Conservation (phyloP, 441 rosid species). For the Eutrema salsugineum region DNA sequence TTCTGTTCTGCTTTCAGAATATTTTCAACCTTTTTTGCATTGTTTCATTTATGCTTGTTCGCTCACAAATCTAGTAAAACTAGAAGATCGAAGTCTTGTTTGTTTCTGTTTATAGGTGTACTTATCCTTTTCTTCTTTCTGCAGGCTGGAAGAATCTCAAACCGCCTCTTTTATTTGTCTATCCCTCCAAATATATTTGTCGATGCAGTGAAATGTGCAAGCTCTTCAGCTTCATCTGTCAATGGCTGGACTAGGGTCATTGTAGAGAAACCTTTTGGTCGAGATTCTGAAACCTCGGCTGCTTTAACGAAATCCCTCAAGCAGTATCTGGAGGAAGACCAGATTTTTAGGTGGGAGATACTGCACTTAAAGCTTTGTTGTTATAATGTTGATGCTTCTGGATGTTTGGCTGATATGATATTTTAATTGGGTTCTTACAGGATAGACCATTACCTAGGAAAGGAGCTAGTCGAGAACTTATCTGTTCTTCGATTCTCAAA, state of each 20-base stretch:
- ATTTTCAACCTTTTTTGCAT: background rate
- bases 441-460: slow-evolving; percentile 96
- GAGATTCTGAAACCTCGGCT: slow-evolving; percentile 87
- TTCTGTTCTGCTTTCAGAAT: too few species aligned
- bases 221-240: slow-evolving; percentile 73
- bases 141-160: slow-evolving; percentile 71
- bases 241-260: slow-evolving; percentile 92
- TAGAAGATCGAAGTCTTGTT: background rate
- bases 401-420: slow-evolving; percentile 20
- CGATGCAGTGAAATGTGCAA: slow-evolving; percentile 83
- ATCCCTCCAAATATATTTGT: slow-evolving; percentile 86
- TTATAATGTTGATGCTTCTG: slow-evolving; percentile 2
- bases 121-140: background rate
- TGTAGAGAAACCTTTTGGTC: slow-evolving; percentile 93
- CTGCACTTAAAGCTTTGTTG: background rate
- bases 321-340: slow-evolving; percentile 73
- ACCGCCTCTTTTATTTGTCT: slow-evolving; percentile 84
- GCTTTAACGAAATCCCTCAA: slow-evolving; percentile 79
- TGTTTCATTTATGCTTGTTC: background rate
- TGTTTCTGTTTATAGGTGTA: background rate
- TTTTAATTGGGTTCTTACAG: slow-evolving; percentile 37
- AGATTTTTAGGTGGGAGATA: slow-evolving; percentile 67
- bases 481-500: slow-evolving; percentile 95
- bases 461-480: slow-evolving; percentile 95
- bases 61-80: background rate